Evolutionary conservation across 202 grass and related monocot species (phyloP).

Genomic region (Panicum virgatum): DNA sequence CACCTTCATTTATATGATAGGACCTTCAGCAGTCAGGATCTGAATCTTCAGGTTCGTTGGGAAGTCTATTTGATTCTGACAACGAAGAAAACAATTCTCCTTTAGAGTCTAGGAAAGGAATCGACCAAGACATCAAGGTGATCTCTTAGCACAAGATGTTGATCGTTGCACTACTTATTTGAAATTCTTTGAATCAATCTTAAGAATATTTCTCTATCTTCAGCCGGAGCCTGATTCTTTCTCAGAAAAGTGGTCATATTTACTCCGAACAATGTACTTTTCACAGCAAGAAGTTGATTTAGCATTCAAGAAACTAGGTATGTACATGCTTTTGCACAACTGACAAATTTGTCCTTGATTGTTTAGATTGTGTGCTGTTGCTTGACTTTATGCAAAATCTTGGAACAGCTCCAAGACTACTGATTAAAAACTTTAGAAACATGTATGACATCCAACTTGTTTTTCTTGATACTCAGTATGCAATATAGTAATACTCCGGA

Average conservation of each 20-base stretch:
- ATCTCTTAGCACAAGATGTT: conserved; percentile 21
- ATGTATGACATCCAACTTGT: neutral
- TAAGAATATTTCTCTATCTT: conserved; percentile 31
- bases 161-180: conserved; percentile 26
- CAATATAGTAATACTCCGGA: conserved; percentile 7
- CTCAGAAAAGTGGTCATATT: conserved; percentile 64
- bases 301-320: conserved; percentile 70
- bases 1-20: conserved; percentile 51
- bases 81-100: conserved; percentile 54
- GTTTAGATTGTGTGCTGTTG: neutral
- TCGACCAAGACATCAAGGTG: conserved; percentile 62
- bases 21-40: conserved; percentile 52
- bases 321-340: conserved; percentile 21
- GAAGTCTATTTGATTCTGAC: conserved; percentile 72
- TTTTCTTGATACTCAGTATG: conserved; percentile 18
- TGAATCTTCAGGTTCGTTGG: conserved; percentile 67
- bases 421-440: neutral
- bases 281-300: conserved; percentile 76
- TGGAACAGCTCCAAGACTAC: neutral
- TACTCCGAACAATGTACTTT: conserved; percentile 77
- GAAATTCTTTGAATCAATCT: conserved; percentile 5
- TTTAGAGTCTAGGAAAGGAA: conserved; percentile 37
- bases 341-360: conserved; percentile 9
- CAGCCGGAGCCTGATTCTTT: conserved; percentile 52
- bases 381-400: neutral